A percentile compares a stretch with the other conserved stretches of the same genome.
phyloP scores from a whole-genome alignment of 495 filamentous ascomycete genomes.

The Penicillium crystallinum region DNA sequence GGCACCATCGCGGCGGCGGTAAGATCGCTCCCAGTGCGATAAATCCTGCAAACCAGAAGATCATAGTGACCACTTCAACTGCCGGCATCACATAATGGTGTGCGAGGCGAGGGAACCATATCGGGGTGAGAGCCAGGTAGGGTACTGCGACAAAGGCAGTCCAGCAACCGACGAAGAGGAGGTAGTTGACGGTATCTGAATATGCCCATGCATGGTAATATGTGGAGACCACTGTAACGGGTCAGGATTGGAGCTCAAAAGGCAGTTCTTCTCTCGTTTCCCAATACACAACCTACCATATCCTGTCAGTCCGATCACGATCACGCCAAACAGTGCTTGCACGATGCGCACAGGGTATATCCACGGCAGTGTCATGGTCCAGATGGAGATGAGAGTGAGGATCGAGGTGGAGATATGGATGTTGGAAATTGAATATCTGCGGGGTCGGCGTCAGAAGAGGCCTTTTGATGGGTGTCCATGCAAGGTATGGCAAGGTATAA shows the following conservation, averaged over 20 bases:
- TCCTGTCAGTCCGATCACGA: constrained; percentile 65
- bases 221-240: constrained; percentile 23
- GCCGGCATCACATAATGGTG: constrained; percentile 59
- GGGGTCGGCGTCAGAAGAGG: background rate
- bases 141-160: constrained; percentile 58
- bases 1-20: constrained; percentile 41
- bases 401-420: background rate
- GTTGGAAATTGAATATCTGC: background rate
- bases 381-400: constrained; percentile 2
- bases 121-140: constrained; percentile 61
- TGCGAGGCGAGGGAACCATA: constrained; percentile 50
- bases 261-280: background rate
- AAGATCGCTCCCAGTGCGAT: constrained; percentile 65
- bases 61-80: constrained; percentile 67
- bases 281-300: constrained; percentile 52
- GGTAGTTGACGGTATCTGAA: constrained; percentile 54
- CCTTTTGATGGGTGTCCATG: background rate
- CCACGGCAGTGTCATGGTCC: constrained; percentile 35
- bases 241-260: constrained; percentile 9
- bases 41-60: constrained; percentile 85
- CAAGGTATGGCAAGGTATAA: background rate
- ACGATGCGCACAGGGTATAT: constrained; percentile 59
- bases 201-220: constrained; percentile 25
- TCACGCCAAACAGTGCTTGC: constrained; percentile 61
- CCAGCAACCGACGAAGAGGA: constrained; percentile 71